These are phyloP conservation scores for Penicillium dipodomyicola DNA, from an alignment of 495 filamentous ascomycete genomes.

Conservation along the genomic window DNA sequence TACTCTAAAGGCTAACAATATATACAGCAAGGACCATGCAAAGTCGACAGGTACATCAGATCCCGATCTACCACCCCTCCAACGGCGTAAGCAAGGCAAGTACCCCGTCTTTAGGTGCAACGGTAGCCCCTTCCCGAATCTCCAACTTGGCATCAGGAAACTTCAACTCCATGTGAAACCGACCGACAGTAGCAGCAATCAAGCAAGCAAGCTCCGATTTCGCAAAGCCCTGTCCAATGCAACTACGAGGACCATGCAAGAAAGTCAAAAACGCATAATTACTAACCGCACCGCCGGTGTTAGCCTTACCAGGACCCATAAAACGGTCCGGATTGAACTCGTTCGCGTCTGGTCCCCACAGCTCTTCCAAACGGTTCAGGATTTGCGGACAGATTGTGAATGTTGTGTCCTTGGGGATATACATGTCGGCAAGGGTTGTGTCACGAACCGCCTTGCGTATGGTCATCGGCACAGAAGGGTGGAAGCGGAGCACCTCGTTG, in stretches of 20 bases:
- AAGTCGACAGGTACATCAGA: background rate
- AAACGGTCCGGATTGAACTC: constrained; percentile 81
- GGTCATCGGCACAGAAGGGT: constrained; percentile 59
- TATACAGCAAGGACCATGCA: background rate
- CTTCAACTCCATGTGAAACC: constrained; percentile 62
- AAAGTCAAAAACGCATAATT: constrained; percentile 82
- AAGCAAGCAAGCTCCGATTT: constrained; percentile 80
- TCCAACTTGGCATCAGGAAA: constrained; percentile 58
- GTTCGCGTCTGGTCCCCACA: constrained; percentile 82
- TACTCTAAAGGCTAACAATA: background rate
- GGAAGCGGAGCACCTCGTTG: constrained; percentile 58
- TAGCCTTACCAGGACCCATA: constrained; percentile 51
- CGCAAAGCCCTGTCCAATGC: constrained; percentile 80
- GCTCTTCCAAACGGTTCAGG: constrained; percentile 68
- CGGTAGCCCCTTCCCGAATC: constrained; percentile 59
- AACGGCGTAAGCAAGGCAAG: constrained; percentile 57
- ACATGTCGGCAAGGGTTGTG: constrained; percentile 58
- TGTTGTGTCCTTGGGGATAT: constrained; percentile 54
- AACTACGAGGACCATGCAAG: constrained; percentile 75
- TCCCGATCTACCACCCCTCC: constrained; percentile 58
- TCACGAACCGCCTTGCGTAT: constrained; percentile 61
- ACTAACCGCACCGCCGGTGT: constrained; percentile 54
- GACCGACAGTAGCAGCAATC: constrained; percentile 70
- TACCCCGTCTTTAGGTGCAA: constrained; percentile 63
- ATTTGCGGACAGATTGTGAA: constrained; percentile 52